Conservation (phyloP, 805 yeast genomes). For the Metschnikowia henanensis region DNA sequence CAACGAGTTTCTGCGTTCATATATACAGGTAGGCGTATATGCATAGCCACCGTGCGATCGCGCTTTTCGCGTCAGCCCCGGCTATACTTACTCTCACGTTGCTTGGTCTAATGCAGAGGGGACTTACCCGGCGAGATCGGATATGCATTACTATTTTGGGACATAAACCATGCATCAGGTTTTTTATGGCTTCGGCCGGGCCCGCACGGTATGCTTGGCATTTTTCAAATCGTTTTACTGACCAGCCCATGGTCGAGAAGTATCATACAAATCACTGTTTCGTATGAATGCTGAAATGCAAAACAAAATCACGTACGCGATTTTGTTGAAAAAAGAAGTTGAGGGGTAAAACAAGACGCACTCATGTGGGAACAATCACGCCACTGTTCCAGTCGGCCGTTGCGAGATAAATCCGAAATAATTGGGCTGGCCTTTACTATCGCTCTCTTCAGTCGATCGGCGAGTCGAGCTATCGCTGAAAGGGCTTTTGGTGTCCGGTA, state of each 20-base stretch:
- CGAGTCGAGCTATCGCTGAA: no score
- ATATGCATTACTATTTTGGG: not conserved
- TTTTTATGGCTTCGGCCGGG: no score
- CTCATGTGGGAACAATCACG: not conserved
- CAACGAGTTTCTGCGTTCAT: no score
- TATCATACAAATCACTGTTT: no score
- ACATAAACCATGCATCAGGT: not conserved
- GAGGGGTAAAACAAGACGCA: no score
- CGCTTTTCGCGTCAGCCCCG: not conserved
- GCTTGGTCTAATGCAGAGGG: not conserved
- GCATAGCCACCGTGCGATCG: not conserved
- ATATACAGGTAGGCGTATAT: not conserved
- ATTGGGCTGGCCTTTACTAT: not conserved
- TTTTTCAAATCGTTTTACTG: no score
- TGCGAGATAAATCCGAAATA: conserved; percentile 1
- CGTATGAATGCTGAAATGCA: no score
- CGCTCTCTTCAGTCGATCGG: not conserved
- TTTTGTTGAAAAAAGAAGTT: no score
- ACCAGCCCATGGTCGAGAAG: no score
- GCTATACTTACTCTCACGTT: not conserved
- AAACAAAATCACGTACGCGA: no score
- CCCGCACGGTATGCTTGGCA: no score
- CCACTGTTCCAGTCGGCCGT: not conserved
- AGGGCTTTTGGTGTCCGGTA: no score
- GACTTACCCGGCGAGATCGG: not conserved